A percentile compares a stretch with the other conserved stretches of the same genome.
Conservation (phyloP, 2,329 filamentous ascomycete genomes). For the Samsoniella hepiali region DNA sequence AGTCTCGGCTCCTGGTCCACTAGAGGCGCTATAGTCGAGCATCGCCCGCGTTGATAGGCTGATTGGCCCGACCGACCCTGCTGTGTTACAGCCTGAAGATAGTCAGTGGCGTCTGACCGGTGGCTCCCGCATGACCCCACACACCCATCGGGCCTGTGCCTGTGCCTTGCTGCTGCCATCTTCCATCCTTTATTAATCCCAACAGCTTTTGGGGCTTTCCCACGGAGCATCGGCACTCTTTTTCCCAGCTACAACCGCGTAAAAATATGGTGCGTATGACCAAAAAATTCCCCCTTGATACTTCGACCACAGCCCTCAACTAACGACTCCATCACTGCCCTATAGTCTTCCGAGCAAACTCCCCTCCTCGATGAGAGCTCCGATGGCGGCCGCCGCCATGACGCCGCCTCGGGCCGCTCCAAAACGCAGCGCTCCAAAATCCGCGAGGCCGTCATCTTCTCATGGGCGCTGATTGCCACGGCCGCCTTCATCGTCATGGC, state of each 20-base stretch:
- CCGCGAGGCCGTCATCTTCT: conserved; percentile 72
- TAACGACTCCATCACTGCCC: neutral
- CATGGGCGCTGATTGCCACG: conserved; percentile 80
- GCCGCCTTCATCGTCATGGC: conserved; percentile 74
- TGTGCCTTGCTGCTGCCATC: neutral
- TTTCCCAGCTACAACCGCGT: neutral
- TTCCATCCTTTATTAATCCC: neutral
- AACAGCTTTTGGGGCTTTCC: neutral
- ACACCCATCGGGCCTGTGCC: neutral
- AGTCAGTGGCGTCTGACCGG: neutral
- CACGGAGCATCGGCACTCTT: conserved; percentile 1
- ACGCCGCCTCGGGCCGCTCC: neutral
- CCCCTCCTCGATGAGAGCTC: conserved; percentile 16
- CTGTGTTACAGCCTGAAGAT: neutral
- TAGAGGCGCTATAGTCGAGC: too few species aligned
- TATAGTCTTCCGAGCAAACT: conserved; percentile 15
- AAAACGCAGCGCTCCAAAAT: conserved; percentile 39
- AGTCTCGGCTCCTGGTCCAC: neutral
- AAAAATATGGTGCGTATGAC: conserved; percentile 5
- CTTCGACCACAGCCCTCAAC: neutral
- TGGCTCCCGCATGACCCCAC: conserved; percentile 1
- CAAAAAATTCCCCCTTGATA: neutral
- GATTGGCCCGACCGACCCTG: too few species aligned
- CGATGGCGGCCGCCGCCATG: neutral
- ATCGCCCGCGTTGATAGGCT: neutral